Conservation (phyloP, 1,139 yeast genomes). For the Taphrina sp. region DNA sequence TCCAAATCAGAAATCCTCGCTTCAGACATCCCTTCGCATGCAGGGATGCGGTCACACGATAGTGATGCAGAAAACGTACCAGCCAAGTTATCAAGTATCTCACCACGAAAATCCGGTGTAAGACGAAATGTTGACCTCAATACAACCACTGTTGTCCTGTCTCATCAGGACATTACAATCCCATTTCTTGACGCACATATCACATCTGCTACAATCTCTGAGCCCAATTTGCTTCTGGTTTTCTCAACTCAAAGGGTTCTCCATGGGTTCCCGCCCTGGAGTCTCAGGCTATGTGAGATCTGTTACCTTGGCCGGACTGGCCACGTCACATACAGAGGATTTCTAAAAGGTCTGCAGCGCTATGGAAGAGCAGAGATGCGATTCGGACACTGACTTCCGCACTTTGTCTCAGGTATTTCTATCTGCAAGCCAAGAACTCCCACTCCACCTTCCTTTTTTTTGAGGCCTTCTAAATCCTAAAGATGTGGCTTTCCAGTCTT, state of each 20-base stretch:
- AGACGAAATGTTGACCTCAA: background rate
- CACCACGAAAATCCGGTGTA: background rate
- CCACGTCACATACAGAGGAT: constrained; percentile 26
- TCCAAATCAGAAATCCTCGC: background rate
- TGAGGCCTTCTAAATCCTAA: too few relatives aligned
- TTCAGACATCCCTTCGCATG: too few relatives aligned
- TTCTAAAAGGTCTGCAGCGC: constrained; percentile 15
- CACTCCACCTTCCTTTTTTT: too few relatives aligned
- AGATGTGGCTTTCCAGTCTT: constrained; percentile 2
- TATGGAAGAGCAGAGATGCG: constrained; percentile 32
- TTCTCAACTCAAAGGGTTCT: constrained; percentile 85
- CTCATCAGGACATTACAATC: constrained; percentile 12
- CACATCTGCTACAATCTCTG: constrained; percentile 53
- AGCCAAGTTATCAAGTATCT: background rate
- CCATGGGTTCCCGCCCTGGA: constrained; percentile 99
- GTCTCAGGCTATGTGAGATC: constrained; percentile 80
- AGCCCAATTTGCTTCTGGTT: constrained; percentile 81
- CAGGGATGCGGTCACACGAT: background rate
- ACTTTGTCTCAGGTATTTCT: background rate
- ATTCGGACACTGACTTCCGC: constrained; percentile 21
- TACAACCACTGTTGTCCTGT: background rate
- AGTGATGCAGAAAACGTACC: background rate
- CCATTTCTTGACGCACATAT: constrained; percentile 29
- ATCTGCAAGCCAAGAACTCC: too few relatives aligned
- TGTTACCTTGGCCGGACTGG: constrained; percentile 44